Conservation (phyloP, 257 asterid genomes). For the Vinca minor region DNA sequence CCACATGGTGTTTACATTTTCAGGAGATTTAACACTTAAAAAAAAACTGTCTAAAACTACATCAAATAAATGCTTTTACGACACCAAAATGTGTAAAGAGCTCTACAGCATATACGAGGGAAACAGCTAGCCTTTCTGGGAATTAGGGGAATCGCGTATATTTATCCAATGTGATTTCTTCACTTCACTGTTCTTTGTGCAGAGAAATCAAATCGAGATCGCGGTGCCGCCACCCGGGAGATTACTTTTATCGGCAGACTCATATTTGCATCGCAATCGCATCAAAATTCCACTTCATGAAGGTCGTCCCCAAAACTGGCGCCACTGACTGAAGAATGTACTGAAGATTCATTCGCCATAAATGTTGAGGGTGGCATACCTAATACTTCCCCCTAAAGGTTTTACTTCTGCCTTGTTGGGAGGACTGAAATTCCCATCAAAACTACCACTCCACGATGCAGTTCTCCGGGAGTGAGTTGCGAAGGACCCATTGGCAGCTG, state of each 20-base stretch:
- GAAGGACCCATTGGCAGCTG: conserved; percentile 26
- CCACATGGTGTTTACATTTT: conserved; percentile 7
- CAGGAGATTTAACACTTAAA: conserved; percentile 9
- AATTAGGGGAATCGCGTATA: neutral
- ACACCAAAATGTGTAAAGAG: conserved; percentile 7
- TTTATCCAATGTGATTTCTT: neutral
- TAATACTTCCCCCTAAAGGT: conserved; percentile 50
- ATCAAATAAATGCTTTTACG: conserved; percentile 13
- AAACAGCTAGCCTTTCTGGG: neutral
- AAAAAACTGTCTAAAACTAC: conserved; percentile 43
- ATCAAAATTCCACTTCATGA: conserved; percentile 87
- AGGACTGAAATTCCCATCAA: conserved; percentile 38
- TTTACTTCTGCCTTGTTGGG: conserved; percentile 24
- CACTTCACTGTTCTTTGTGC: conserved; percentile 21
- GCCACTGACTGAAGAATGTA: conserved; percentile 26
- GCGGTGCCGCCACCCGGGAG: neutral
- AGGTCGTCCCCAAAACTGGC: conserved; percentile 66
- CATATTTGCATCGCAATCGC: conserved; percentile 37
- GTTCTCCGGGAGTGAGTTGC: conserved; percentile 52
- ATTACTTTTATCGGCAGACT: conserved; percentile 30
- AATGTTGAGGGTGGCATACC: conserved; percentile 35
- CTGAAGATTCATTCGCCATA: conserved; percentile 28
- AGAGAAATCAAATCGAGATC: neutral
- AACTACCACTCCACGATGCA: conserved; percentile 88
- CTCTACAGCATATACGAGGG: neutral